A percentile compares a stretch with the other conserved stretches of the same genome.
phyloP scores from a whole-genome alignment of 306 rosid species.

The Cicer cuneatum region DNA sequence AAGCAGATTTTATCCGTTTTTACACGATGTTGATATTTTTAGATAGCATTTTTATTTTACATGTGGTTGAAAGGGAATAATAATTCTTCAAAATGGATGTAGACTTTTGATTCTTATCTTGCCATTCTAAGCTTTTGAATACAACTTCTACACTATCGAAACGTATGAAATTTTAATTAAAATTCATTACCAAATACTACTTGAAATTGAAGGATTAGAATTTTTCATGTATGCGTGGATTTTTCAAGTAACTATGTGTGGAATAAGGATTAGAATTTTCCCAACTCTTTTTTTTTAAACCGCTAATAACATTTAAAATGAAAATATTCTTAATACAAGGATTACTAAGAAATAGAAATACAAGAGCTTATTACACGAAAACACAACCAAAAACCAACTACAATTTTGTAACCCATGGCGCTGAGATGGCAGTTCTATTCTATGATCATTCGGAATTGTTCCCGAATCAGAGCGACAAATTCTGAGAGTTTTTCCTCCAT shows the following conservation, averaged over 20 bases:
- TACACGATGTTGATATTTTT: not conserved
- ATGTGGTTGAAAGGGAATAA: conserved; percentile 14
- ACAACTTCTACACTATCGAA: not conserved
- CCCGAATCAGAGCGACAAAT: too few species aligned
- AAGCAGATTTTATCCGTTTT: too few species aligned
- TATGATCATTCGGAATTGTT: too few species aligned
- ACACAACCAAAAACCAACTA: too few species aligned
- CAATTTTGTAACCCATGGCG: too few species aligned
- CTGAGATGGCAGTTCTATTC: too few species aligned
- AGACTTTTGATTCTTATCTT: conserved; percentile 33
- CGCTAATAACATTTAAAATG: too few species aligned
- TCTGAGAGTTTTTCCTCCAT: too few species aligned
- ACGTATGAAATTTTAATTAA: not conserved
- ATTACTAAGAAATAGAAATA: too few species aligned
- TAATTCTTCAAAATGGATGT: conserved; percentile 18
- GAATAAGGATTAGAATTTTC: not conserved
- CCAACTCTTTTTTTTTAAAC: too few species aligned
- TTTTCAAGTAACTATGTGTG: not conserved
- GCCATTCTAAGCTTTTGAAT: conserved; percentile 9
- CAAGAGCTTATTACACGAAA: too few species aligned
- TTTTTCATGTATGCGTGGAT: not conserved
- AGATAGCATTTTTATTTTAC: not conserved
- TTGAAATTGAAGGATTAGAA: conserved; percentile 25
- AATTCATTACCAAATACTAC: conserved; percentile 17
- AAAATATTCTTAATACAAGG: too few species aligned